Base-by-base conservation (phyloP, 1,284 basidiomycete species). In the Ganoderma lucidum region DNA sequence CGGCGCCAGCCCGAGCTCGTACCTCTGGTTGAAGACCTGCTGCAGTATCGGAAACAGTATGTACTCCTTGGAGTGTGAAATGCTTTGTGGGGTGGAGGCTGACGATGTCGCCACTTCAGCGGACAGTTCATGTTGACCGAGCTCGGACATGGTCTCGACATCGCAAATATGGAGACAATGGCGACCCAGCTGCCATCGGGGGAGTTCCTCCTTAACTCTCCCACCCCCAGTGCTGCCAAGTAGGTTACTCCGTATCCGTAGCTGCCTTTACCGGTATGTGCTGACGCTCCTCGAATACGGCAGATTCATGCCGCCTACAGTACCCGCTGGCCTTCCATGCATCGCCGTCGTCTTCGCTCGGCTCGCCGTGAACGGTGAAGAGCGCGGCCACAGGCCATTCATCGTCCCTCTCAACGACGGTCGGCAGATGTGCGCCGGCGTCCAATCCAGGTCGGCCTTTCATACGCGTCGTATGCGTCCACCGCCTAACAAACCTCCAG, bases 221-320 rank as follows among this genome's bases (percentile, higher is more conserved):
- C 83, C 10, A 70, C 74, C 32, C 71, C 76, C 6, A 55, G 71
- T 9, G 80, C 82, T 4, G 78, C 81, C 5, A 85, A 85, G 83
- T 84, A 68, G 48, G 81, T 73, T 30, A 8, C 12, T 23, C 3
- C 32, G 0, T 41, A 1, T 23, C 3, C 32, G 4, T 41, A 1
- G 10, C 8, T 39, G 8, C 32, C 6, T 37, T 32, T 32, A 3
- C 9, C 3, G 2, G n/a, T 19, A 23, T 14, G 4, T 55, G 45
- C 15, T 58, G 30, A 70, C 62, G 15, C 35, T 4, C 3, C 12
- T 14, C 15, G 42, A n/a, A 51, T n/a, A 37, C 17, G n/a, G 53
- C 10, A 85, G 84, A 69, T 83, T 77, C 70, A 86, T 86, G 84
- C 83, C 84, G 3, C 83, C 84, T 0, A 83, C 83, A 1, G 71